These are phyloP conservation scores for Bruguiera sexangula DNA, from an alignment of 345 rosid species.

Conservation along the genomic window DNA sequence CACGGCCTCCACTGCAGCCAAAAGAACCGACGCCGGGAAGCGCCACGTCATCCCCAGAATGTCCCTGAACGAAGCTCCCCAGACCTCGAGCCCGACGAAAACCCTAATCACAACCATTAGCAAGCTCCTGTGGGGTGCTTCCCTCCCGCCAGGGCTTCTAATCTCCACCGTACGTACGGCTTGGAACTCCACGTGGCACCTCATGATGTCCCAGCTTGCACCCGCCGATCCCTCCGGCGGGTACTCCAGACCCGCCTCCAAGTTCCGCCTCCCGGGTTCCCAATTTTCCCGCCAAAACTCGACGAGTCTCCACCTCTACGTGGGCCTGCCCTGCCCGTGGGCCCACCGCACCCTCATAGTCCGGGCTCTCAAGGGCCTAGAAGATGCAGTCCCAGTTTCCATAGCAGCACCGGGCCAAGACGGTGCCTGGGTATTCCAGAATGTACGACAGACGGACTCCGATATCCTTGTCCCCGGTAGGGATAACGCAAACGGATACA, in stretches of 20 bases:
- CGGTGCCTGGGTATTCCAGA: slow-evolving; percentile 77
- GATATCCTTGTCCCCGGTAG: slow-evolving; percentile 47
- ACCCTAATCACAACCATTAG: slow-evolving; percentile 42
- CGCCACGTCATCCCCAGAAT: slow-evolving; percentile 38
- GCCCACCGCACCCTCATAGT: slow-evolving; percentile 85
- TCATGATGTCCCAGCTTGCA: slow-evolving; percentile 93
- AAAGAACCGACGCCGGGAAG: not conserved
- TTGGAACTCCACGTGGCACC: slow-evolving; percentile 72
- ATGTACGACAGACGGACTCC: slow-evolving; percentile 13
- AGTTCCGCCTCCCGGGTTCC: slow-evolving; percentile 45
- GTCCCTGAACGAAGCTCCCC: slow-evolving; percentile 26
- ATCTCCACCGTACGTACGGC: slow-evolving; percentile 71
- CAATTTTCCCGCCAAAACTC: slow-evolving; percentile 31
- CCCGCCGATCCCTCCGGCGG: slow-evolving; percentile 79
- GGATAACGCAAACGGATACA: slow-evolving; percentile 54
- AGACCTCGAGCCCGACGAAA: slow-evolving; percentile 13
- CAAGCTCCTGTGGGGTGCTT: slow-evolving; percentile 78
- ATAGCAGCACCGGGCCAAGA: slow-evolving; percentile 71
- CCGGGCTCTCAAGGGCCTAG: slow-evolving; percentile 76
- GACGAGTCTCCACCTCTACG: slow-evolving; percentile 69
- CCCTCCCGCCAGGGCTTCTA: slow-evolving; percentile 89
- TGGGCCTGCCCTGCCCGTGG: slow-evolving; percentile 93
- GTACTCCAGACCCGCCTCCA: slow-evolving; percentile 74
- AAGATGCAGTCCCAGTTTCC: slow-evolving; percentile 61
- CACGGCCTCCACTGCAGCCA: not conserved